Evolutionary conservation across 2,329 filamentous ascomycete species (phyloP), one percentile per base, ranked within the genome.

Genomic region (Diaporthe vexans): DNA sequence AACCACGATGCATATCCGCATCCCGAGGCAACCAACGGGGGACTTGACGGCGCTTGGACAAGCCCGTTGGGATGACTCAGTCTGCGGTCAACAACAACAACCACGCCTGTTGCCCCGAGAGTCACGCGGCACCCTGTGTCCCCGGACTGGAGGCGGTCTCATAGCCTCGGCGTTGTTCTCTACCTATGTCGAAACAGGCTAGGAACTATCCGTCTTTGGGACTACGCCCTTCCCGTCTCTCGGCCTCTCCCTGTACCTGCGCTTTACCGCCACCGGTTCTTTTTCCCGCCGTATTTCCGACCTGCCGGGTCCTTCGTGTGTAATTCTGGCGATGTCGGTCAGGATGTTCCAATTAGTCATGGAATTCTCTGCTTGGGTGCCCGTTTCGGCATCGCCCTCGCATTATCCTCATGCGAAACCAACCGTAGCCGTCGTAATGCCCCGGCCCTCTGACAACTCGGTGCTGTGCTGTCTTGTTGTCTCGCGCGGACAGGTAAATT

Each of bases 271-370:
- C 54, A 35, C 26, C 26, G 37, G 19, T 46, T 48, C 29, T 57
- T 70, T 56, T 37, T 33, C 24, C 70, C 57, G 70, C 21, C 17
- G 43, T 72, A 63, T 63, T 72, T 21, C 70, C 70, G 51, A 54
- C 24, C 19, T 26, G 43, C 57, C 33, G 37, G 56, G 24, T 52
- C n/a, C 8, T 11, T 54, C 19, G 19, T 33, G 46, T 56, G 40
- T 19, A 29, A n/a, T 63, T 40, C 70, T 72, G 46, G 70, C 57
- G 57, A 72, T 63, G 70, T 59, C 70, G 70, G 70, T 63, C 69
- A 54, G 37, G n/a, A 33, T 29, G 58, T 35, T 54, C 46, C 33
- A 43, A 33, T 72, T 72, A 72, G 69, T 72, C 69, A 72, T 72
- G 57, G 40, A 72, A 54, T 61, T 37, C 19, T 29, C 17, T 63